Evolutionary conservation across 2,329 filamentous ascomycete species (phyloP).

Genomic region (Alternaria sp.): DNA sequence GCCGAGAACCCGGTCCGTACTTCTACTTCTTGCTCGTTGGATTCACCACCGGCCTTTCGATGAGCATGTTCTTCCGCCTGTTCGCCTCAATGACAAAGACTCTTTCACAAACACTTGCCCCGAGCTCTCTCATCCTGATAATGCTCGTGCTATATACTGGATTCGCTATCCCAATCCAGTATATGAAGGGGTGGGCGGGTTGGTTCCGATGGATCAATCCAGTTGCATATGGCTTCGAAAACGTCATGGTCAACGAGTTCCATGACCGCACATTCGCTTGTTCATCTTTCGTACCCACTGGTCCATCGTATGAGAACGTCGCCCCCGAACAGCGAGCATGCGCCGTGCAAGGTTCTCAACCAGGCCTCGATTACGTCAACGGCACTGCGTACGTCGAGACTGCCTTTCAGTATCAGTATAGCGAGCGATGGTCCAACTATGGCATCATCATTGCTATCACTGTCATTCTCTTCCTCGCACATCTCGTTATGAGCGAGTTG

Average conservation of each 20-base stretch:
- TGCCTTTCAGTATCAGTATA: constrained; percentile 43
- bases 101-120: constrained; percentile 61
- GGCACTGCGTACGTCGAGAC: constrained; percentile 44
- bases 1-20: constrained; percentile 69
- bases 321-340: constrained; percentile 42
- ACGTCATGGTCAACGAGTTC: constrained; percentile 76
- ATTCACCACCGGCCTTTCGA: constrained; percentile 66
- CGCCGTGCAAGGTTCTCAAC: constrained; percentile 42
- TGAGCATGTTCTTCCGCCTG: constrained; percentile 83
- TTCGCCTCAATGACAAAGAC: constrained; percentile 76
- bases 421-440: constrained; percentile 62
- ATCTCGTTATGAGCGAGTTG: constrained; percentile 67
- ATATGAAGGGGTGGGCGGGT: constrained; percentile 56
- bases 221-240: constrained; percentile 77
- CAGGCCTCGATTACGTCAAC: constrained; percentile 42
- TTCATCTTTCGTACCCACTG: constrained; percentile 47
- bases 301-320: constrained; percentile 43
- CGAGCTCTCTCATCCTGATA: constrained; percentile 63
- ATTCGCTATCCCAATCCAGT: constrained; percentile 68
- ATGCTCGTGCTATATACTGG: constrained; percentile 69
- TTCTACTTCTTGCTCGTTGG: constrained; percentile 77
- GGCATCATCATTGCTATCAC: constrained; percentile 70
- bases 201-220: constrained; percentile 73
- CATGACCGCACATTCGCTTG: constrained; percentile 30
- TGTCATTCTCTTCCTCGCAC: constrained; percentile 65